Conservation (phyloP, 163 green algal species). For the Volvox carteri region DNA sequence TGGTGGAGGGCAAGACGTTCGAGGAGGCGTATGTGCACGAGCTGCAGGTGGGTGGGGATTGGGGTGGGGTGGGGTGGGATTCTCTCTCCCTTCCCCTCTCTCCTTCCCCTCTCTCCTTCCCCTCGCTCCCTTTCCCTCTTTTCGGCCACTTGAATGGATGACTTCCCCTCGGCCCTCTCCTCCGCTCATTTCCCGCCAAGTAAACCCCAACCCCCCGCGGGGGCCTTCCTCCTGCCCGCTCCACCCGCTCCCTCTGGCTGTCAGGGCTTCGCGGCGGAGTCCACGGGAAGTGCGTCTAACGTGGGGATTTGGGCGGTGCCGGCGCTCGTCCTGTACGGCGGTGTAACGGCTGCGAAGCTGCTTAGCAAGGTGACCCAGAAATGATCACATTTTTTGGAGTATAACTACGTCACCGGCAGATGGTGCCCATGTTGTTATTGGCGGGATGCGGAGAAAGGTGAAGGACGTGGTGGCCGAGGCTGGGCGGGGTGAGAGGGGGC, state of each 20-base stretch:
- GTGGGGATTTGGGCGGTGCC: constrained; percentile 26
- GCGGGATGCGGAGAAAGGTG: too few species aligned
- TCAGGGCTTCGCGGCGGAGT: constrained; percentile 31
- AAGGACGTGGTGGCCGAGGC: too few species aligned
- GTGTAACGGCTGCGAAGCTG: neutral
- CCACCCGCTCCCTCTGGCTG: too few species aligned
- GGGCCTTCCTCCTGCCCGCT: too few species aligned
- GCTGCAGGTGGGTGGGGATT: constrained; percentile 37
- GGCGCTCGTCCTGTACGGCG: neutral
- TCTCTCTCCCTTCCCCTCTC: neutral
- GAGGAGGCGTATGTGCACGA: constrained; percentile 50
- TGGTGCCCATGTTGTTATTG: too few species aligned
- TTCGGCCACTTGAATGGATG: too few species aligned
- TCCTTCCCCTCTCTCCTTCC: neutral
- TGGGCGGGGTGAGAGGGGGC: too few species aligned
- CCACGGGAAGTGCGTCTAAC: constrained; percentile 5
- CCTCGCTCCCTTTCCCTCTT: too few species aligned
- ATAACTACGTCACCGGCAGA: too few species aligned
- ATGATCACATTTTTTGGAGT: too few species aligned
- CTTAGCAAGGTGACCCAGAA: neutral
- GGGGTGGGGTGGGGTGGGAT: neutral
- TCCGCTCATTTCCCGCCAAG: neutral
- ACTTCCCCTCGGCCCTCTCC: neutral
- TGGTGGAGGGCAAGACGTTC: constrained; percentile 68
- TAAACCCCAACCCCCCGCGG: neutral